Evolutionary conservation across 2,329 filamentous ascomycete genomes (phyloP), one percentile per base, ranked within the genome.

Genomic region (Trichoderma harzianum): DNA sequence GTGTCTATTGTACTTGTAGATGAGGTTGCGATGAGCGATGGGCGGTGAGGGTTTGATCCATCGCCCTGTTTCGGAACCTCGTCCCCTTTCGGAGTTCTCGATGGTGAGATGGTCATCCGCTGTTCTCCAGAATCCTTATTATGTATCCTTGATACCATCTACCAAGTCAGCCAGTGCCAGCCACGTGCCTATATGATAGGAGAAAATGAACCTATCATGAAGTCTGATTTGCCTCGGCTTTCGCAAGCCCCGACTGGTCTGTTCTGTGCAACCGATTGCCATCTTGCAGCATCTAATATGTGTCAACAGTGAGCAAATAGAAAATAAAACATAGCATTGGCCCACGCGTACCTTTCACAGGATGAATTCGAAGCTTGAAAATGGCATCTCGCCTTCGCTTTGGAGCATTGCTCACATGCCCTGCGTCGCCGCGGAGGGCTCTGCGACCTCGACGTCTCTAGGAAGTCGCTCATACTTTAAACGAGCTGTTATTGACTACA

Each of bases 331-430:
- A 61, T 21, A 7, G 1, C 11, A 18, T 51, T 51, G 10, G 10
- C 11, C 6, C n/a, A 4, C 10, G 7, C 5, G 39, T 16, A 61
- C 57, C 57, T 61, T 21, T 61, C 57, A 7, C 57, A 61, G 0
- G 57, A 61, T 14, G 26, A 14, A 32, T 36, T 18, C 6, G 57
- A 61, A 18, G 8, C 57, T 36, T 61, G 30, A 61, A 61, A 61
- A 32, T 32, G 30, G 30, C 57, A 61, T 6, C 57, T n/a, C 7
- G 57, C 30, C 21, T 61, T 61, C 5, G 57, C 57, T 36, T 61
- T 61, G 28, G 30, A 61, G 30, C 57, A 61, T 30, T 34, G 57
- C n/a, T 61, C 57, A 12, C 57, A 61, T 14, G 57, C 57, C n/a
- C 57, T 34, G n/a, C 57, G 57, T 12, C 30, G 57, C 7, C 57